phyloP scores from a whole-genome alignment of 352 stramenopile genomes.

The Phytophthora chlamydospora region DNA sequence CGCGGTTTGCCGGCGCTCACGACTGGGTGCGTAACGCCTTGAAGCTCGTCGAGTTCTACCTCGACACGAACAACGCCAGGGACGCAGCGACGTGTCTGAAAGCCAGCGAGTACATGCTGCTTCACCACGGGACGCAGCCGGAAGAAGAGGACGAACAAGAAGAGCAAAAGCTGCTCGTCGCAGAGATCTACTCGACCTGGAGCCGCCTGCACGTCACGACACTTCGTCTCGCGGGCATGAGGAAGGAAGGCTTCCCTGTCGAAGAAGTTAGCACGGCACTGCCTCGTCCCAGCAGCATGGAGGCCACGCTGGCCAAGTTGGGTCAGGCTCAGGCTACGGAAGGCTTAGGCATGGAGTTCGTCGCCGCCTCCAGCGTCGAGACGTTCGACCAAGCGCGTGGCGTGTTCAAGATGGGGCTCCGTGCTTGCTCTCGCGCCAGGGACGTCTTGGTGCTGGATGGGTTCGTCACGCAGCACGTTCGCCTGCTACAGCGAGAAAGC shows the following conservation, averaged over 20 bases:
- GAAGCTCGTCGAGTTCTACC: slow-evolving; percentile 66
- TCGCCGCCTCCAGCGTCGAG: slow-evolving; percentile 27
- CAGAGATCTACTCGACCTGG: slow-evolving; percentile 58
- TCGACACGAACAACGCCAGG: slow-evolving; percentile 48
- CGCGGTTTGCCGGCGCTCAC: slow-evolving; percentile 30
- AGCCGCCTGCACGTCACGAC: slow-evolving; percentile 55
- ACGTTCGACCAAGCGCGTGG: slow-evolving; percentile 59
- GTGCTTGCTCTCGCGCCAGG: slow-evolving; percentile 47
- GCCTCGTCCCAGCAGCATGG: slow-evolving; percentile 37
- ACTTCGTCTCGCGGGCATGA: slow-evolving; percentile 47
- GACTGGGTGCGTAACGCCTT: slow-evolving; percentile 69
- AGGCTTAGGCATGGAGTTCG: slow-evolving; percentile 40
- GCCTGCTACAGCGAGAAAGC: slow-evolving; percentile 63
- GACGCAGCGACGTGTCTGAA: slow-evolving; percentile 56
- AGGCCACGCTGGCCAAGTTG: slow-evolving; percentile 28
- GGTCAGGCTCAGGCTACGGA: background rate
- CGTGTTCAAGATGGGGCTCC: slow-evolving; percentile 70
- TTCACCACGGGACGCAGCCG: slow-evolving; percentile 17
- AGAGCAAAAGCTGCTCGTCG: slow-evolving; percentile 37
- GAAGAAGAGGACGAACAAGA: slow-evolving; percentile 14
- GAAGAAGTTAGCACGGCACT: slow-evolving; percentile 10
- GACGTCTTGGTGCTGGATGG: slow-evolving; percentile 64
- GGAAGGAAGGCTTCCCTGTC: slow-evolving; percentile 25
- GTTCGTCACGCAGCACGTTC: slow-evolving; percentile 72
- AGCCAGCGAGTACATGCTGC: slow-evolving; percentile 51